Base-by-base conservation (phyloP, 495 filamentous ascomycete genomes). In the Lasiosphaeris hirsuta region DNA sequence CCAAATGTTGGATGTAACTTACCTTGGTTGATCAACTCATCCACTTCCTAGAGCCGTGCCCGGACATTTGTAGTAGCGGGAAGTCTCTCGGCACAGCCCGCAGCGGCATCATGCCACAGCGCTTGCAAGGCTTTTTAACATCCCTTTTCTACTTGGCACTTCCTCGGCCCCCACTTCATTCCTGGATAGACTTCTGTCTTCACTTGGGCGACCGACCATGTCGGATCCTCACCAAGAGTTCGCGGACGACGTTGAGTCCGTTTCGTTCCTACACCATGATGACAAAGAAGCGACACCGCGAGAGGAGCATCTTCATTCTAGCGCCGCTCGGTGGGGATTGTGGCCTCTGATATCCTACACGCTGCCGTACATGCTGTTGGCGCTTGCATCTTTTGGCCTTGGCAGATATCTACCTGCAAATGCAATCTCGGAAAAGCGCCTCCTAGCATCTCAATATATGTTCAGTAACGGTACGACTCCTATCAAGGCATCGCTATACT, bases 401-500 rank as follows among this genome's bases (percentile, higher is more conserved):
- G 43, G 41, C 34, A 18, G 53, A 9, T 40, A 47, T 7, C 38
- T 35, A 56, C 15, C 41, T 38, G 7, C 53, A 37, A n/a, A n/a
- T 9, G 10, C 38, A 18, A 5, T 7, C 10, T 11, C 10, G 39
- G 33, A 5, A 10, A 42, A 56, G 2, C 46, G 19, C 47, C 30
- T 37, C 15, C 42, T 33, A 4, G 13, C 13, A 33, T 45, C 56
- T 14, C 39, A 58, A 42, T 37, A 47, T 39, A 45, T 58, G 9
- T 37, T 58, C 17, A 18, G 56, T 10, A n/a, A 52, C 18, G 34
- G 56, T 58, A 58, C n/a, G 47, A 33, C 13, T 33, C 19, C 23
- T 11, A 4, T 34, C 23, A 4, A 19, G n/a, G 14, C 54, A 10
- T 34, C 7, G 15, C 9, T 35, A 7, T 44, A 9, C 15, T 23